These are phyloP conservation scores for Fusarium tricinctum DNA, from an alignment of 2,329 filamentous ascomycete species.

Conservation along the genomic window DNA sequence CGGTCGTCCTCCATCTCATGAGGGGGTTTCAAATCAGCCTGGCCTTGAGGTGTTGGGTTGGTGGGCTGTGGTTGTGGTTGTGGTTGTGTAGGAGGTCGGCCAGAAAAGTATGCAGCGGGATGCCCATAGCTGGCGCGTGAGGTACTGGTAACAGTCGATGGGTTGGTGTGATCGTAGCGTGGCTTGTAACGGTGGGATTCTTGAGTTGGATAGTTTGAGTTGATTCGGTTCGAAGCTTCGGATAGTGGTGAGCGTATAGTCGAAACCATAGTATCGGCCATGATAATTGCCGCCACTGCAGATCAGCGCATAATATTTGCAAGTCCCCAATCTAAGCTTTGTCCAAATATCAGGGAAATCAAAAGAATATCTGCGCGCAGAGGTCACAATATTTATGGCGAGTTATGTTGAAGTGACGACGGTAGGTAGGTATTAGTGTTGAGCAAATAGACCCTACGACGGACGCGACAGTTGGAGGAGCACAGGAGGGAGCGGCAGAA, in stretches of 20 bases:
- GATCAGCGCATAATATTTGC: slow-evolving; percentile 56
- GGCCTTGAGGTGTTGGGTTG: slow-evolving; percentile 36
- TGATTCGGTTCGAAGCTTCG: slow-evolving; percentile 64
- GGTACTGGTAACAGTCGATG: slow-evolving; percentile 29
- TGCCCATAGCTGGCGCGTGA: slow-evolving; percentile 33
- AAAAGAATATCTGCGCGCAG: slow-evolving; percentile 25
- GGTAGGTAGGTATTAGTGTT: slow-evolving; percentile 12
- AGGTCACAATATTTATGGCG: slow-evolving; percentile 17
- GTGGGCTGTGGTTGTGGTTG: slow-evolving; percentile 28
- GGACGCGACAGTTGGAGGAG: slow-evolving; percentile 15
- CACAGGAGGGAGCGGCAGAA: slow-evolving; percentile 26
- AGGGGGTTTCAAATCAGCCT: slow-evolving; percentile 47
- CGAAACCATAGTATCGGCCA: slow-evolving; percentile 53
- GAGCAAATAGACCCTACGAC: slow-evolving; percentile 28
- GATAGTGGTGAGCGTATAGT: slow-evolving; percentile 59
- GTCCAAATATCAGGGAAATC: slow-evolving; percentile 26
- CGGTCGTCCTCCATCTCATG: slow-evolving; percentile 54
- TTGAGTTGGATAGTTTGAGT: slow-evolving; percentile 55
- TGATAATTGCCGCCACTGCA: slow-evolving; percentile 44
- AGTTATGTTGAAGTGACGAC: slow-evolving; percentile 2
- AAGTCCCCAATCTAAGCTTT: slow-evolving; percentile 23
- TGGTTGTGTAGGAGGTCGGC: slow-evolving; percentile 27
- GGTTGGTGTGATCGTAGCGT: slow-evolving; percentile 47
- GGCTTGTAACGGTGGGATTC: slow-evolving; percentile 52
- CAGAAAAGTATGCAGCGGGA: slow-evolving; percentile 36